Conservation (phyloP, 495 filamentous ascomycete species). For the Aspergillus indologenus region DNA sequence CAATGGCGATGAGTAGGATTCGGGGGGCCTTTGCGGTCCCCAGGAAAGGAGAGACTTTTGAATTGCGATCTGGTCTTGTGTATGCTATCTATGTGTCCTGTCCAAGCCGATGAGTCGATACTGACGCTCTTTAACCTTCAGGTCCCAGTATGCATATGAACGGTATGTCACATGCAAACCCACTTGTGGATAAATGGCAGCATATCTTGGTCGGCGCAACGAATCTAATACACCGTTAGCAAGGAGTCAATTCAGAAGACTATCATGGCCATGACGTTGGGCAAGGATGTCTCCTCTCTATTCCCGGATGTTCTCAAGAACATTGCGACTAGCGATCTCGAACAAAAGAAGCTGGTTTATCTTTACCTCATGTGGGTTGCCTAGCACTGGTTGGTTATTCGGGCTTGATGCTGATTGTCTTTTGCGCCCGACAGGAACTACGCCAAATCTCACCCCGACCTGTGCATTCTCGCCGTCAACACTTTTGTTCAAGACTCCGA, state of each 20-base stretch:
- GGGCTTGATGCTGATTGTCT: constrained; percentile 12
- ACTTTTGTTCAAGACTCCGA: constrained; percentile 99
- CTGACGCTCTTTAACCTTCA: constrained; percentile 29
- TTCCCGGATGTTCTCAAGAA: constrained; percentile 99
- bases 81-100: constrained; percentile 34
- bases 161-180: constrained; percentile 47
- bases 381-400: not conserved
- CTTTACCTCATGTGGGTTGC: constrained; percentile 86
- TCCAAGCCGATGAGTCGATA: constrained; percentile 14
- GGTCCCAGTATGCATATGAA: constrained; percentile 98
- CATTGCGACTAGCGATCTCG: constrained; percentile 89
- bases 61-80: constrained; percentile 93
- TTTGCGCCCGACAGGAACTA: constrained; percentile 71
- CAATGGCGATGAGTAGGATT: constrained; percentile 94
- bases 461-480: constrained; percentile 98
- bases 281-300: constrained; percentile 95
- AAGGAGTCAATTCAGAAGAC: constrained; percentile 99
- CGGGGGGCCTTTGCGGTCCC: constrained; percentile 88
- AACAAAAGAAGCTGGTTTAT: constrained; percentile 99
- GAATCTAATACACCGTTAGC: constrained; percentile 43
- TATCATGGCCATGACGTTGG: constrained; percentile 99
- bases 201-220: constrained; percentile 3
- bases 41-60: constrained; percentile 96
- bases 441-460: constrained; percentile 97
- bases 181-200: not conserved